Conservation (phyloP, 2,329 filamentous ascomycete genomes). For the Paracoccidioides lutzii region DNA sequence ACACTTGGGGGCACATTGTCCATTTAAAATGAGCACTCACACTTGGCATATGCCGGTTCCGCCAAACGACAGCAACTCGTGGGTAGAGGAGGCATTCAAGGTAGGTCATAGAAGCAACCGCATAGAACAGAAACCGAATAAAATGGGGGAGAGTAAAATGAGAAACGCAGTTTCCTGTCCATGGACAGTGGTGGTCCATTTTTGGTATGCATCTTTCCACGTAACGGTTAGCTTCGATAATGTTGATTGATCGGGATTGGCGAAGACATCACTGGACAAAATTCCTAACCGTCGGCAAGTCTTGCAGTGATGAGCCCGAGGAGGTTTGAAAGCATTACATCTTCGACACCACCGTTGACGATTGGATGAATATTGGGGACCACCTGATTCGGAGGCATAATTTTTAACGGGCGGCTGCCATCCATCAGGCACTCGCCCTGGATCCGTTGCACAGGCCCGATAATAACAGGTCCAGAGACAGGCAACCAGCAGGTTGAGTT, state of each 20-base stretch:
- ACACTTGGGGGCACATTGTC: not conserved
- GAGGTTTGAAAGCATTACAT: constrained; percentile 49
- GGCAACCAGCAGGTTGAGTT: constrained; percentile 42
- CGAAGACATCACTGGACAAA: not conserved
- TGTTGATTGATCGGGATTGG: not conserved
- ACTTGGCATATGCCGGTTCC: constrained; percentile 42
- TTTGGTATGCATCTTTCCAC: constrained; percentile 47
- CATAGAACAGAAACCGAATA: constrained; percentile 49
- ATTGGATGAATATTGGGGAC: not conserved
- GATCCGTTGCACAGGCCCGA: constrained; percentile 46
- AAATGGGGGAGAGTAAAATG: constrained; percentile 54
- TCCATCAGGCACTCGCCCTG: constrained; percentile 40
- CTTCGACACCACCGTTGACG: constrained; percentile 46
- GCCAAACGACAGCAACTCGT: constrained; percentile 42
- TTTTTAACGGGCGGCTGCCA: constrained; percentile 18
- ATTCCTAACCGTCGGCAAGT: constrained; percentile 42
- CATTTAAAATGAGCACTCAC: constrained; percentile 27
- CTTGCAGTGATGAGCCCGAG: constrained; percentile 53
- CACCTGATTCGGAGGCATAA: not conserved
- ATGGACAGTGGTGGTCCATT: constrained; percentile 56
- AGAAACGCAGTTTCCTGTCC: constrained; percentile 54
- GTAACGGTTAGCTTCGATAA: constrained; percentile 5
- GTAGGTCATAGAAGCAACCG: constrained; percentile 44
- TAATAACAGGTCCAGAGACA: constrained; percentile 48
- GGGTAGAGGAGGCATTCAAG: constrained; percentile 44